Evolutionary conservation across 495 filamentous ascomycete genomes (phyloP).

Genomic region (Penicillium coffeae): DNA sequence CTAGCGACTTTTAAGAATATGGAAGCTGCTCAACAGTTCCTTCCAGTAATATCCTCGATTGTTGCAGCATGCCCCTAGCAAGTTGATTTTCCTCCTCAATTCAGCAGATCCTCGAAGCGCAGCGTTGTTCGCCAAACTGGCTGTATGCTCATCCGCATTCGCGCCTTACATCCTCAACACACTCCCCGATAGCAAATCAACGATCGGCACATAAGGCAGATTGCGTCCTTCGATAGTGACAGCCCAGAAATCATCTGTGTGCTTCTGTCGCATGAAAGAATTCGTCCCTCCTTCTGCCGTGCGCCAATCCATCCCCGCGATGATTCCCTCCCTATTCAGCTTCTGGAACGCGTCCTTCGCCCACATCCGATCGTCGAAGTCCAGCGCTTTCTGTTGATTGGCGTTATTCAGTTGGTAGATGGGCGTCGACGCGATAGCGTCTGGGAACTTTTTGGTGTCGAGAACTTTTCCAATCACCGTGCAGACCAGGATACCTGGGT

Average conservation of each 20-base stretch:
- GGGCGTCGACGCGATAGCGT: not conserved
- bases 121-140: not conserved
- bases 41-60: too few relatives aligned
- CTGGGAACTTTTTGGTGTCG: not conserved
- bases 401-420: constrained; percentile 2
- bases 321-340: not conserved
- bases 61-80: too few relatives aligned
- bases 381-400: not conserved
- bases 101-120: too few relatives aligned
- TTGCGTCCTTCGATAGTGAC: not conserved
- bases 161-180: not conserved
- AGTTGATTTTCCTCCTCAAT: too few relatives aligned
- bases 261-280: constrained; percentile 1
- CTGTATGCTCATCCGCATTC: not conserved
- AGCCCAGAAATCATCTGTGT: not conserved
- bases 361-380: constrained; percentile 2
- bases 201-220: constrained; percentile 1
- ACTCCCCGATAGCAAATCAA: constrained; percentile 1
- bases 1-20: too few relatives aligned
- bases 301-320: constrained; percentile 3
- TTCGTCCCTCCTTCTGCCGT: constrained; percentile 2
- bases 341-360: not conserved
- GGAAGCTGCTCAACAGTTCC: too few relatives aligned
- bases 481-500: not conserved
- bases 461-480: constrained; percentile 3